These are phyloP conservation scores for Styphnolobium japonicum DNA, from an alignment of 306 rosid genomes.

Conservation along the genomic window DNA sequence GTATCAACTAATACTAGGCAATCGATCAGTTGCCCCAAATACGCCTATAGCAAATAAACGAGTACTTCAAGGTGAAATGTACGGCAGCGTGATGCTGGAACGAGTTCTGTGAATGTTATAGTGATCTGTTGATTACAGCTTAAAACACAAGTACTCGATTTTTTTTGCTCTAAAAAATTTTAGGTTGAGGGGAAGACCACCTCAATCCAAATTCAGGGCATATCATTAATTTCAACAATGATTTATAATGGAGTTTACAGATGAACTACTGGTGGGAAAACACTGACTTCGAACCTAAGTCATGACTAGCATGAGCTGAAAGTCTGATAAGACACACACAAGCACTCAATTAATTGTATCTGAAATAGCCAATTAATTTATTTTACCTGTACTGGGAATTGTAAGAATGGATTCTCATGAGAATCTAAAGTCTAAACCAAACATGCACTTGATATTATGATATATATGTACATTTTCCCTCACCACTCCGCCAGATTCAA, in stretches of 20 bases:
- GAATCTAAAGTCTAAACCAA: neutral
- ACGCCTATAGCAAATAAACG: neutral
- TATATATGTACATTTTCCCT: neutral
- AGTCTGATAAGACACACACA: too few relatives aligned
- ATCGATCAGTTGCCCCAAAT: neutral
- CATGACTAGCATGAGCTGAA: too few relatives aligned
- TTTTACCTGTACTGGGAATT: neutral
- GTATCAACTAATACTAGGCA: slow-evolving; percentile 16
- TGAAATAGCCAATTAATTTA: neutral
- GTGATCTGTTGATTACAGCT: slow-evolving; percentile 21
- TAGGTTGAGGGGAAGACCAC: too few relatives aligned
- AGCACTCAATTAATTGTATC: too few relatives aligned
- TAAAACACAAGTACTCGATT: too few relatives aligned
- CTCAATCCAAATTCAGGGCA: too few relatives aligned
- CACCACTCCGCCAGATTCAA: neutral
- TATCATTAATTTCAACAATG: too few relatives aligned
- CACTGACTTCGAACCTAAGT: too few relatives aligned
- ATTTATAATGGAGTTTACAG: too few relatives aligned
- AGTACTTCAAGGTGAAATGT: neutral
- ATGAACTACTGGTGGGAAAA: too few relatives aligned
- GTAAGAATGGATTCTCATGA: neutral
- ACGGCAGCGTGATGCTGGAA: slow-evolving; percentile 10
- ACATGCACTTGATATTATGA: neutral
- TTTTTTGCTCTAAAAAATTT: too few relatives aligned
- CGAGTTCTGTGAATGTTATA: slow-evolving; percentile 17